phyloP scores from a whole-genome alignment of 805 yeast genomes.

The Starmerella etchellsii region DNA sequence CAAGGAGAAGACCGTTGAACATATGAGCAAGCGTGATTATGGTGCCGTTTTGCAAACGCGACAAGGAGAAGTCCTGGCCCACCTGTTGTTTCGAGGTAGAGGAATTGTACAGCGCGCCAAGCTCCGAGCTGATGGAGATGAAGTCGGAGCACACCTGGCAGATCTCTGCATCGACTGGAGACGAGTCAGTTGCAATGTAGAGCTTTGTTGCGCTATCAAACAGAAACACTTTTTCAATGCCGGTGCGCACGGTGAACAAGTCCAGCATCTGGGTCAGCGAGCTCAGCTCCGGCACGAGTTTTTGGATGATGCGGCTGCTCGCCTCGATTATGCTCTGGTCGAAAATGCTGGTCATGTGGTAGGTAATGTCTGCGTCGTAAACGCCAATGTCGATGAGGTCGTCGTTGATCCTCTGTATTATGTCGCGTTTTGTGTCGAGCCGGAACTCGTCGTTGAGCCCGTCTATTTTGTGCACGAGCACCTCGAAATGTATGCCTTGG shows the following conservation, averaged over 20 bases:
- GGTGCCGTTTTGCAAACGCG: constrained; percentile 72
- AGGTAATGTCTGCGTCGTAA: constrained; percentile 82
- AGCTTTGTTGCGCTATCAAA: constrained; percentile 88
- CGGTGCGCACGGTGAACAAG: constrained; percentile 73
- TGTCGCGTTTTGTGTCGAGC: constrained; percentile 88
- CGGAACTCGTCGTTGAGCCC: constrained; percentile 90
- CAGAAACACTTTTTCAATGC: constrained; percentile 82
- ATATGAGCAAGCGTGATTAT: constrained; percentile 74
- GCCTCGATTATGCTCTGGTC: constrained; percentile 96
- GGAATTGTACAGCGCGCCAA: constrained; percentile 37
- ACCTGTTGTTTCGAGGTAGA: constrained; percentile 3
- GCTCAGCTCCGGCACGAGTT: constrained; percentile 77
- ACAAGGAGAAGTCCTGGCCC: constrained; percentile 10
- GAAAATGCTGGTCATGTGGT: constrained; percentile 83
- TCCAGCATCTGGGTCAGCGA: constrained; percentile 80
- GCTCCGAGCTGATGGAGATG: constrained; percentile 83
- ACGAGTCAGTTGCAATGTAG: constrained; percentile 89
- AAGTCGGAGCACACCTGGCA: constrained; percentile 96
- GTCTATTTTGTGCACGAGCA: constrained; percentile 88
- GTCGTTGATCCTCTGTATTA: constrained; percentile 90
- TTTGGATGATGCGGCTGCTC: constrained; percentile 83
- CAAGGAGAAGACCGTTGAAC: constrained; percentile 86
- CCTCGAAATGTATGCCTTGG: constrained; percentile 79
- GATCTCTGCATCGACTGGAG: constrained; percentile 89
- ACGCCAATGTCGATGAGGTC: constrained; percentile 79